A percentile compares a stretch with the other conserved stretches of the same genome.
phyloP scores from a whole-genome alignment of 225 moss, liverwort and hornwort species.

The Physcomitrellopsis africana region DNA sequence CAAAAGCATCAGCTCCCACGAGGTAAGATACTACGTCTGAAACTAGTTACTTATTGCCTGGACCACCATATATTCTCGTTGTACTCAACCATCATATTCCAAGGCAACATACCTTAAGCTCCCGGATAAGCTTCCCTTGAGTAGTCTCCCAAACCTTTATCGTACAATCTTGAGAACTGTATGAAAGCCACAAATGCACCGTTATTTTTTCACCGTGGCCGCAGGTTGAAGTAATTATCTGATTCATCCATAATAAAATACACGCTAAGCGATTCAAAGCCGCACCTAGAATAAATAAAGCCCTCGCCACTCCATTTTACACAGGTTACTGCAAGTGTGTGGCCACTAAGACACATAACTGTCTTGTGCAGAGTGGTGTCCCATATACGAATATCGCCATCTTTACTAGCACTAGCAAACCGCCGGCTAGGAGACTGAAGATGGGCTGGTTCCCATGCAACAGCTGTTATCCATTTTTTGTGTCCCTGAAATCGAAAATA shows the following conservation, averaged over 20 bases:
- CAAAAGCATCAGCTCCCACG: not conserved
- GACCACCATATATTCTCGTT: not conserved
- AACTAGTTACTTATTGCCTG: conserved; percentile 17
- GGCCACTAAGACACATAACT: conserved; percentile 80
- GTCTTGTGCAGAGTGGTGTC: conserved; percentile 76
- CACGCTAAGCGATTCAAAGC: not conserved
- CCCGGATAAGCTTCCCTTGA: conserved; percentile 91
- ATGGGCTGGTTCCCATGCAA: conserved; percentile 96
- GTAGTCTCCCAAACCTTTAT: conserved; percentile 96
- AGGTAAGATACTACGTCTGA: not conserved
- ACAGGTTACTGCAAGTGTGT: conserved; percentile 93
- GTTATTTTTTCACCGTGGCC: not conserved
- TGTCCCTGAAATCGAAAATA: conserved; percentile 61
- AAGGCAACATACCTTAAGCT: conserved; percentile 70
- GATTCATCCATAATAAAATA: not conserved
- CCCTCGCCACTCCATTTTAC: conserved; percentile 98
- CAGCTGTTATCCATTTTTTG: conserved; percentile 94
- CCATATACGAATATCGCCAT: conserved; percentile 93
- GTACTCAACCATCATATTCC: not conserved
- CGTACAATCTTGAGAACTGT: conserved; percentile 97
- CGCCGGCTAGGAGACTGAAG: conserved; percentile 85
- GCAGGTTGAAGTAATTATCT: not conserved
- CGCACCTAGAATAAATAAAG: conserved; percentile 82
- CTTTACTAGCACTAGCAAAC: conserved; percentile 96
- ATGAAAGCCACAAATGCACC: conserved; percentile 4